phyloP scores from a whole-genome alignment of 129 eudicot genomes.

The Lactuca sativa region DNA sequence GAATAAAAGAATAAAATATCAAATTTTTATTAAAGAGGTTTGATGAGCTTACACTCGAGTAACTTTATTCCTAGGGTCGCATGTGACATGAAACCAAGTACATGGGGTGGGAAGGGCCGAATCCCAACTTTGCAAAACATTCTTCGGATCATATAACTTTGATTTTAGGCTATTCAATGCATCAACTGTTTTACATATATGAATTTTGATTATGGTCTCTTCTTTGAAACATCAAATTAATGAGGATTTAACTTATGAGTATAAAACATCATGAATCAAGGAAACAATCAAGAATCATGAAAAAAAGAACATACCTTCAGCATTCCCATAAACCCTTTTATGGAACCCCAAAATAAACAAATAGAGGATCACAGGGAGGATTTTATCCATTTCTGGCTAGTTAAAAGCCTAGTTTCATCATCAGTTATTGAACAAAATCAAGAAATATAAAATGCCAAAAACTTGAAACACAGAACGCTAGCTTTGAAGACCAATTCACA shows the following conservation, averaged over 20 bases:
- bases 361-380: conserved; percentile 30
- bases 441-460: background rate
- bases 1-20: background rate
- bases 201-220: background rate
- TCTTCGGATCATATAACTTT: conserved; percentile 56
- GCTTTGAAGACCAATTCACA: background rate
- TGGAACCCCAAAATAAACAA: conserved; percentile 42
- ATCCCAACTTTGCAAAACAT: conserved; percentile 89
- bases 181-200: conserved; percentile 56
- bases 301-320: conserved; percentile 42
- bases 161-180: conserved; percentile 57
- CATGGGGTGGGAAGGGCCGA: conserved; percentile 69
- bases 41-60: conserved; percentile 58
- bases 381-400: conserved; percentile 34
- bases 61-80: conserved; percentile 60
- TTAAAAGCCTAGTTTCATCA: conserved; percentile 30
- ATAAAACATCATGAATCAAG: background rate
- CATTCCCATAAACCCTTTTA: conserved; percentile 40
- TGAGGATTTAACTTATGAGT: background rate
- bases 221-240: background rate
- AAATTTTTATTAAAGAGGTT: background rate
- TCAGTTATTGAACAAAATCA: conserved; percentile 11
- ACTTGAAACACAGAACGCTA: background rate
- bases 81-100: conserved; percentile 89
- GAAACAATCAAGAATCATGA: conserved; percentile 11